Percentiles rank a stretch among this genome's conserved stretches.
phyloP scores from a whole-genome alignment of 495 filamentous ascomycete species.

The Xylaria acuta region DNA sequence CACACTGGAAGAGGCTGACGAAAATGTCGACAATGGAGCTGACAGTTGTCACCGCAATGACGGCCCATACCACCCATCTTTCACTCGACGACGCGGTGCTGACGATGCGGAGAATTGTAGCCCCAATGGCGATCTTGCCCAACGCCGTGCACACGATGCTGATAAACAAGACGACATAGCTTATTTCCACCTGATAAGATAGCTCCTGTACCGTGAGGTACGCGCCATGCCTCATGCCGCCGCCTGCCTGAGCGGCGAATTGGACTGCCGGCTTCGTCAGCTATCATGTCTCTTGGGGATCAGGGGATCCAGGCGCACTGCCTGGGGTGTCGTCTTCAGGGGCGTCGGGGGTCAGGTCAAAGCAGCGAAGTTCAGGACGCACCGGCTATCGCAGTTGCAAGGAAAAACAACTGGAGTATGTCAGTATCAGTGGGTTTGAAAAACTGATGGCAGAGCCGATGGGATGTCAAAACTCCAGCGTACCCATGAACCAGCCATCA shows the following conservation, averaged over 20 bases:
- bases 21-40: constrained; percentile 14
- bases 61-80: constrained; percentile 19
- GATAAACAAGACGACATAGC: background rate
- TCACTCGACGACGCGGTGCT: constrained; percentile 3
- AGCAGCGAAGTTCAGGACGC: background rate
- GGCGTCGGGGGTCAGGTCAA: background rate
- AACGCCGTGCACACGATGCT: constrained; percentile 17
- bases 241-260: background rate
- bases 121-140: constrained; percentile 11
- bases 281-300: background rate
- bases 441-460: background rate
- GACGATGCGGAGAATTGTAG: constrained; percentile 14
- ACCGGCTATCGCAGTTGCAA: background rate
- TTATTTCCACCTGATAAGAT: constrained; percentile 9
- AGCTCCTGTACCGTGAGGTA: background rate
- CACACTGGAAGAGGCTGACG: constrained; percentile 13
- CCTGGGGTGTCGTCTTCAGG: background rate
- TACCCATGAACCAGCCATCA: constrained; percentile 20
- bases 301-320: background rate
- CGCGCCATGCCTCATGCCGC: background rate
- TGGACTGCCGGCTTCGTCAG: background rate
- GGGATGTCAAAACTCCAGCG: constrained; percentile 5
- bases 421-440: background rate
- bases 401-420: background rate
- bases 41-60: background rate